Evolutionary conservation across 768 basidiomycete genomes (phyloP), one percentile per base, ranked within the genome.

Genomic region (Trametopsis cervina): DNA sequence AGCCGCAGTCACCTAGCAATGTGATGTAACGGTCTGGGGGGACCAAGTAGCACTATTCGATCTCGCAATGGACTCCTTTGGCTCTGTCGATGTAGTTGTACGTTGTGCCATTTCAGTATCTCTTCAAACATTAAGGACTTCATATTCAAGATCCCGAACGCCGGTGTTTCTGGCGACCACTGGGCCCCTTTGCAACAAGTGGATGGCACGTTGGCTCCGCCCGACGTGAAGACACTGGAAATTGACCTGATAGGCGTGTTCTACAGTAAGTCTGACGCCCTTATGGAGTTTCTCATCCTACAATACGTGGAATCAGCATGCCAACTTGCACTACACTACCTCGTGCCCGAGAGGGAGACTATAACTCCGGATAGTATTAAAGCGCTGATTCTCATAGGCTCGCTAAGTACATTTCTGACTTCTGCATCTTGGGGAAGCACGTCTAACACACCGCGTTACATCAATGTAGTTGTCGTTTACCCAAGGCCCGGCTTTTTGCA

Each of bases 341-440:
- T 69, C 22, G 51, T 54, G 27, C 42, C 44, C 7, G 52, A n/a
- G n/a, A n/a, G 57, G 18, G 46, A 54, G 22, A 20, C 42, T 20
- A 38, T 24, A 20, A 54, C 27, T n/a, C 25, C 40, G 4, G 20
- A 42, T 21, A 40, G 49, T 3, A 52, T 57, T 38, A 67, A 64
- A 42, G 54, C 63, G 4, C 52, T 68, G 40, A 56, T 67, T 0
- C 44, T 67, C 6, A 55, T 67, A 1, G 66, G 67, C 21, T 67
- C 65, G 6, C 57, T 68, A 53, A 62, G 64, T 63, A 33, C 24
- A 2, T 23, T 22, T 3, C 21, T 13, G 6, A 40, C 11, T 23
- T 21, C 1, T 23, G 9, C 17, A 26, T 17, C 12, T 29, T 1
- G 6, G 27, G 18, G 44, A n/a, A 33, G 37, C 40, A 44, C 37